These are phyloP conservation scores for Apiospora pterosperma DNA, from an alignment of 2,329 filamentous ascomycete genomes.

Conservation along the genomic window DNA sequence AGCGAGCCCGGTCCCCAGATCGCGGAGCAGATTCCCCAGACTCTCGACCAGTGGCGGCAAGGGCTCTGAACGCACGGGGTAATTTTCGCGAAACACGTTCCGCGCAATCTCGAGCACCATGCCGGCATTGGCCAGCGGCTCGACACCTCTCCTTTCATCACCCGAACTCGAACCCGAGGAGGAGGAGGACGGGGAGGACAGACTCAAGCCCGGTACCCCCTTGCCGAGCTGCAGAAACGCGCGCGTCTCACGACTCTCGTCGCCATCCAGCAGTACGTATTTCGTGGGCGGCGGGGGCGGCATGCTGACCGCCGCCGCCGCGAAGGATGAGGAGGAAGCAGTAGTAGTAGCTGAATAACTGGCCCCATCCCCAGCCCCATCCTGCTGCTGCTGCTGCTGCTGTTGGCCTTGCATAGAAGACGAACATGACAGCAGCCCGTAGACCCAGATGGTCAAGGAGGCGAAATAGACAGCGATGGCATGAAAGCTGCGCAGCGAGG, in stretches of 20 bases:
- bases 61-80: slow-evolving; percentile 22
- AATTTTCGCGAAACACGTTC: slow-evolving; percentile 21
- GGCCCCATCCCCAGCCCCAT: background rate
- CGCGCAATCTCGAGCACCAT: slow-evolving; percentile 18
- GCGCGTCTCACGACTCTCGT: slow-evolving; percentile 19
- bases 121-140: slow-evolving; percentile 19
- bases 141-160: slow-evolving; percentile 6
- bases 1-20: slow-evolving; percentile 19
- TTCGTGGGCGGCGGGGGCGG: slow-evolving; percentile 1
- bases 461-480: slow-evolving; percentile 26
- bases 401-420: background rate
- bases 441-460: slow-evolving; percentile 24
- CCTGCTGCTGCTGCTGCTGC: slow-evolving; percentile 1
- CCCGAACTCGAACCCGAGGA: background rate
- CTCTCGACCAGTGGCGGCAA: slow-evolving; percentile 28
- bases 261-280: slow-evolving; percentile 20
- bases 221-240: slow-evolving; percentile 22
- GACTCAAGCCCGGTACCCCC: slow-evolving; percentile 16
- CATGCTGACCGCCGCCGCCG: background rate
- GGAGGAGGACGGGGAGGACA: slow-evolving; percentile 3
- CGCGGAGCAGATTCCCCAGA: slow-evolving; percentile 19
- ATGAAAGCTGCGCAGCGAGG: slow-evolving; percentile 22
- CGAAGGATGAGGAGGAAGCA: background rate
- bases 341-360: background rate
- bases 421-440: slow-evolving; percentile 17